Evolutionary conservation across 2,329 filamentous ascomycete species (phyloP).

Genomic region (Penicillium sp.): DNA sequence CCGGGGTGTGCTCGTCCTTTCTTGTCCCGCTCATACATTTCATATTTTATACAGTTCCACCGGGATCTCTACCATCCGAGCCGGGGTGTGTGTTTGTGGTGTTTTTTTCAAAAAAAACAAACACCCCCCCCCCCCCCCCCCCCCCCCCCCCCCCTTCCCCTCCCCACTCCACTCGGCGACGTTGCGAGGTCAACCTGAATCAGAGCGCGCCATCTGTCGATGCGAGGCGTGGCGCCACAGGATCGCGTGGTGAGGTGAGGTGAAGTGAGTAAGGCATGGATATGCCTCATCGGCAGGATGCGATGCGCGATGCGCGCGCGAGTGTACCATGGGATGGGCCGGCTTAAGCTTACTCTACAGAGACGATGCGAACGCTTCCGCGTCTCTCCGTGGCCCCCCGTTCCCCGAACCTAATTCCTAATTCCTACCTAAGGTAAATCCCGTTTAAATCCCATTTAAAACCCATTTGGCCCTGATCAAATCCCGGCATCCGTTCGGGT

Average conservation of each 20-base stretch:
- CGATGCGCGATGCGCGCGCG: too few species aligned
- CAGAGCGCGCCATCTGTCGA: conserved; percentile 15
- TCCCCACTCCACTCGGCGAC: too few species aligned
- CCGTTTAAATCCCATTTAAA: conserved; percentile 1
- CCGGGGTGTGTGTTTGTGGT: too few species aligned
- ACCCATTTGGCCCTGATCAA: not conserved
- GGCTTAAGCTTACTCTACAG: conserved; percentile 19
- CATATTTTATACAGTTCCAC: too few species aligned
- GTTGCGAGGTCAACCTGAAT: conserved; percentile 11
- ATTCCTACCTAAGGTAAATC: not conserved
- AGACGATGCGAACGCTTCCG: conserved; percentile 24
- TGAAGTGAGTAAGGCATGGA: too few species aligned
- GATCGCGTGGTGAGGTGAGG: not conserved
- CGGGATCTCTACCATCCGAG: too few species aligned
- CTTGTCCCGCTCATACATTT: too few species aligned
- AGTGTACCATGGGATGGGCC: conserved; percentile 3
- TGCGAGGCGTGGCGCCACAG: conserved; percentile 8
- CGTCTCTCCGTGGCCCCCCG: conserved; percentile 22
- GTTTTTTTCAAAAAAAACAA: too few species aligned
- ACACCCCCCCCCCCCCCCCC: not conserved
- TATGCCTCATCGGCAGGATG: too few species aligned
- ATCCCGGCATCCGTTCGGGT: too few species aligned
- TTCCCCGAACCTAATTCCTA: conserved; percentile 26
- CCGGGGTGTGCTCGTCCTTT: too few species aligned
- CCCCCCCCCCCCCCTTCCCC: not conserved